These are phyloP conservation scores for Cytidiella melzeri DNA, from an alignment of 768 basidiomycete genomes.

Conservation along the genomic window DNA sequence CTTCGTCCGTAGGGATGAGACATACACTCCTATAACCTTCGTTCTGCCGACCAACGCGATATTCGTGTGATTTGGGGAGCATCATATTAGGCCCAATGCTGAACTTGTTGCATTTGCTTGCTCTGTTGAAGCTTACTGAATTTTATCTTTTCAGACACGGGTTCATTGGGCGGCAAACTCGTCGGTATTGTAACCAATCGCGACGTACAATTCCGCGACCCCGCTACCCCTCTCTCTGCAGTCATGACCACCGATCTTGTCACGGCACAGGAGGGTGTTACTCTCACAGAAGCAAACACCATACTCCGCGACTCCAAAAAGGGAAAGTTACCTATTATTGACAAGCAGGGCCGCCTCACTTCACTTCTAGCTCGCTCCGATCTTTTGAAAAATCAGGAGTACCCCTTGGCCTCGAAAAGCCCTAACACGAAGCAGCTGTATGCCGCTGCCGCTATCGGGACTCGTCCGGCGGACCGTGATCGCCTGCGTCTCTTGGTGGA, in stretches of 20 bases:
- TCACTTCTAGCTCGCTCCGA: slow-evolving; percentile 95
- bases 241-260: slow-evolving; percentile 91
- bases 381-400: slow-evolving; percentile 95
- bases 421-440: slow-evolving; percentile 91
- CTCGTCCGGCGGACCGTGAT: slow-evolving; percentile 81
- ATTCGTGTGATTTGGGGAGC: slow-evolving; percentile 71
- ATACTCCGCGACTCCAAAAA: slow-evolving; percentile 96
- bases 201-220: slow-evolving; percentile 88
- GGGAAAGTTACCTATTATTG: slow-evolving; percentile 90
- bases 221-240: slow-evolving; percentile 56
- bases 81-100: slow-evolving; percentile 21
- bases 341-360: slow-evolving; percentile 56
- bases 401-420: slow-evolving; percentile 89
- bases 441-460: slow-evolving; percentile 93
- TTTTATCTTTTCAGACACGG: slow-evolving; percentile 56
- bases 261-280: slow-evolving; percentile 84
- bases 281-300: slow-evolving; percentile 85
- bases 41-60: slow-evolving; percentile 81
- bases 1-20: slow-evolving; percentile 14
- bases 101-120: slow-evolving; percentile 6
- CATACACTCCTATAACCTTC: slow-evolving; percentile 59
- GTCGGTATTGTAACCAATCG: slow-evolving; percentile 95
- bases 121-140: slow-evolving; percentile 17
- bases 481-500: slow-evolving; percentile 83
- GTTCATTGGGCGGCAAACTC: slow-evolving; percentile 82